Percentiles rank a stretch among this genome's conserved stretches.
phyloP scores from a whole-genome alignment of 1,284 basidiomycete species.

The Cerioporus squamosus region DNA sequence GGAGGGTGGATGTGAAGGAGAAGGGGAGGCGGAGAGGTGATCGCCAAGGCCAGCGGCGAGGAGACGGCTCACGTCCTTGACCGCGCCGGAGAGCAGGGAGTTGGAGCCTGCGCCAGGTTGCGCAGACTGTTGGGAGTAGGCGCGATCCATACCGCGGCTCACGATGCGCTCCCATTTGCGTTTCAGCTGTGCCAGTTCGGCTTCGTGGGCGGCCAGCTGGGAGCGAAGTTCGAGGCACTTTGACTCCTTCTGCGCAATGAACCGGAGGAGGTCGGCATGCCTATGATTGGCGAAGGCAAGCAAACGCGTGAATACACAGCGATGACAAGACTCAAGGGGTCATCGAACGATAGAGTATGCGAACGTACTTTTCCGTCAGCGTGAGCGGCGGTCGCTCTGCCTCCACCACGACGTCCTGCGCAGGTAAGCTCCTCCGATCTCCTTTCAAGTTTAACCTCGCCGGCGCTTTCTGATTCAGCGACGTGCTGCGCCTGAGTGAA shows the following conservation, averaged over 20 bases:
- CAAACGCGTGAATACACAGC: background rate
- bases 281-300: slow-evolving; percentile 40
- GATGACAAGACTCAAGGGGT: background rate
- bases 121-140: slow-evolving; percentile 24
- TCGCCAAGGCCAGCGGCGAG: slow-evolving; percentile 49
- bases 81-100: slow-evolving; percentile 38
- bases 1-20: slow-evolving; percentile 22
- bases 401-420: slow-evolving; percentile 17
- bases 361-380: slow-evolving; percentile 61
- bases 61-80: slow-evolving; percentile 61
- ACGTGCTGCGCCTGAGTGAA: slow-evolving; percentile 30
- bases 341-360: background rate
- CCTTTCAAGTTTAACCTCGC: slow-evolving; percentile 20
- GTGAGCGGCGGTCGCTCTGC: slow-evolving; percentile 50
- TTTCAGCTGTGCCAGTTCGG: slow-evolving; percentile 73
- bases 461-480: slow-evolving; percentile 22
- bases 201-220: slow-evolving; percentile 70
- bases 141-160: slow-evolving; percentile 56
- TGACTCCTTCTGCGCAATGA: slow-evolving; percentile 83
- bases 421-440: slow-evolving; percentile 32
- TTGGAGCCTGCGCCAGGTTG: slow-evolving; percentile 8
- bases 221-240: slow-evolving; percentile 79
- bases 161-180: slow-evolving; percentile 82
- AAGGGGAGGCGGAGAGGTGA: slow-evolving; percentile 18
- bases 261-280: slow-evolving; percentile 74